phyloP scores from a whole-genome alignment of 2,329 filamentous ascomycete species.

The Colletotrichum shisoi region DNA sequence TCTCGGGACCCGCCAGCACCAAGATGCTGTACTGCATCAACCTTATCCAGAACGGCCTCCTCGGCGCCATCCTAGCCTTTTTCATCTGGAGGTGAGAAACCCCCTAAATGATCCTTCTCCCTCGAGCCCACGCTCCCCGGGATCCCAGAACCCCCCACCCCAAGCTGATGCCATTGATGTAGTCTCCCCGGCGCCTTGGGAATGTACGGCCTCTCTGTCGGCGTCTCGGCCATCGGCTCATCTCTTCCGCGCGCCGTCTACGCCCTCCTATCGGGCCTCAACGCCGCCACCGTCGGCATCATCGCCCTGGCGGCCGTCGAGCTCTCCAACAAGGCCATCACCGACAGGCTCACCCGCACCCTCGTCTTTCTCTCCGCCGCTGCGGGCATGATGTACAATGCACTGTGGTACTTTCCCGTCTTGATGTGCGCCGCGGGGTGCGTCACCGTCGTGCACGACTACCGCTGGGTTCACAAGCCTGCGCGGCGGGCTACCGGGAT shows the following conservation, averaged over 20 bases:
- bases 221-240: constrained; percentile 64
- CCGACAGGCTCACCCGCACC: constrained; percentile 65
- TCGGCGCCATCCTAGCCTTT: constrained; percentile 64
- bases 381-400: constrained; percentile 70
- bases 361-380: constrained; percentile 67
- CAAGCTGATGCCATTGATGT: not conserved
- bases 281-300: constrained; percentile 71
- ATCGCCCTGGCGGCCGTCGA: constrained; percentile 71
- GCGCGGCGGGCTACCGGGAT: constrained; percentile 38
- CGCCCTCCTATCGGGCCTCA: constrained; percentile 71
- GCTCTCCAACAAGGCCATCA: constrained; percentile 69
- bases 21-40: constrained; percentile 73
- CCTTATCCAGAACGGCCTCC: constrained; percentile 65
- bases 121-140: not conserved
- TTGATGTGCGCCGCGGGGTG: constrained; percentile 64
- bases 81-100: constrained; percentile 64
- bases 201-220: constrained; percentile 69
- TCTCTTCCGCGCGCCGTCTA: constrained; percentile 67
- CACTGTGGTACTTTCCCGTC: constrained; percentile 73
- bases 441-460: constrained; percentile 62
- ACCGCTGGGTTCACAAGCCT: constrained; percentile 55
- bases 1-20: constrained; percentile 69
- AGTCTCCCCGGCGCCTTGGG: constrained; percentile 71
- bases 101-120: not conserved
- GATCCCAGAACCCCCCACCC: accelerated